Evolutionary conservation across 257 asterid genomes (phyloP), one percentile per base, ranked within the genome.

Genomic region (Nicotiana otophora): DNA sequence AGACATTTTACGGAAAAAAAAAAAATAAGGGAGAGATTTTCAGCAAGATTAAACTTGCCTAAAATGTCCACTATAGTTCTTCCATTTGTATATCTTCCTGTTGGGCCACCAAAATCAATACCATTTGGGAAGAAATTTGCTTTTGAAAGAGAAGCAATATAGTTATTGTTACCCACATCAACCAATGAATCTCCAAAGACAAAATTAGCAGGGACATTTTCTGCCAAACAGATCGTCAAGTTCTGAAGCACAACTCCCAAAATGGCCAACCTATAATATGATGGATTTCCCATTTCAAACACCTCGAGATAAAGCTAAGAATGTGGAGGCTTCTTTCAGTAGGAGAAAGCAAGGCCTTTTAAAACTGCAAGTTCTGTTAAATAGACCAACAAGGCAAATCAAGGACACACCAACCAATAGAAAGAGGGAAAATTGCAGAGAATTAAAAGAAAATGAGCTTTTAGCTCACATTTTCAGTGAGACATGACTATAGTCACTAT

Each of bases 161-260:
- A 93, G 90, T 93, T 89, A 84, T 93, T 93, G 84, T 93, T 91
- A 61, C 98, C 98, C 30, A 81, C 89, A 84, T 94, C 98, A 68
- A 92, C 98, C 58, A 92, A 84, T 55, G 98, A 94, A 87, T 94
- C 97, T 82, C 98, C 98, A 87, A 94, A 92, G 12, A 94, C 91
- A 78, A 91, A 94, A 82, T 86, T 89, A 9, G 93, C 90, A 30
- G 90, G 91, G 10, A 60, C 61, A 48, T 72, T 23, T 46, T 72
- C 62, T 72, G 79, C 61, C 79, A 72, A 72, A 72, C 62, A 46
- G 4, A 26, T 5, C 23, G 26, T 46, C 34, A 72, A 72, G 23
- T 48, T 46, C 34, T 72, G 61, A 14, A 72, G 31, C 61, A 20
- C 1, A 26, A 72, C 23, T 72, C 39, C 79, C 14, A 48, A 23